Base-by-base conservation (phyloP, 2,329 filamentous ascomycete species). In the Hypomyces rosellus region DNA sequence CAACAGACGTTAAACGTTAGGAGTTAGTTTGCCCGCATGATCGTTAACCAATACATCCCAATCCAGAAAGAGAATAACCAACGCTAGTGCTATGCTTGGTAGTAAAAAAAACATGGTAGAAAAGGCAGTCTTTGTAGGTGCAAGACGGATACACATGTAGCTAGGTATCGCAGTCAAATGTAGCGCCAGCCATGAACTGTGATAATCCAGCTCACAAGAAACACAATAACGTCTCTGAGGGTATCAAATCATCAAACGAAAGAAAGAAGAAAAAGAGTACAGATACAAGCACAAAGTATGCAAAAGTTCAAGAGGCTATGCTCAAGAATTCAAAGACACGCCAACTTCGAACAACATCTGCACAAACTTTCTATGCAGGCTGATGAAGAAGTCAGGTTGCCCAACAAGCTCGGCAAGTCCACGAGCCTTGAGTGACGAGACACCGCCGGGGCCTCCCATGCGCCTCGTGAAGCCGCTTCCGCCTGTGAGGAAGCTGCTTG, bases 371-470 rank as follows among this genome's bases (percentile, higher is more conserved):
- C 74, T 70, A 63, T 86, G 83, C 53, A 86, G 67, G 67, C 85
- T 78, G 50, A 86, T 78, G 57, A 86, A 86, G 59, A 86, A 83
- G 61, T 86, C 82, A 4, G 83, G 81, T 57, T 81, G 70, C 16
- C 83, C 83, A 25, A 85, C 80, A 38, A 86, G 70, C 65, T 86
- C 83, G 0, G 83, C 80, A 45, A 86, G 68, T 3, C 83, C 82
- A 38, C 80, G 75, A 37, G 81, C 75, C 56, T 78, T 81, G 39
- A 78, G 71, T 18, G 76, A 72, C 30, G 80, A 74, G 33, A 77
- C 77, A 41, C 77, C 74, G 15, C 77, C 79, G 0, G 75, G 77
- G 45, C 74, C 74, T 25, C 76, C 78, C 74, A 81, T 81, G 30
- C 81, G 73, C 52, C 80, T 72, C 45, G 78, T 74, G 59, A 83